These are phyloP conservation scores for Dothistroma septosporum DNA, from an alignment of 2,329 filamentous ascomycete species.

Conservation along the genomic window DNA sequence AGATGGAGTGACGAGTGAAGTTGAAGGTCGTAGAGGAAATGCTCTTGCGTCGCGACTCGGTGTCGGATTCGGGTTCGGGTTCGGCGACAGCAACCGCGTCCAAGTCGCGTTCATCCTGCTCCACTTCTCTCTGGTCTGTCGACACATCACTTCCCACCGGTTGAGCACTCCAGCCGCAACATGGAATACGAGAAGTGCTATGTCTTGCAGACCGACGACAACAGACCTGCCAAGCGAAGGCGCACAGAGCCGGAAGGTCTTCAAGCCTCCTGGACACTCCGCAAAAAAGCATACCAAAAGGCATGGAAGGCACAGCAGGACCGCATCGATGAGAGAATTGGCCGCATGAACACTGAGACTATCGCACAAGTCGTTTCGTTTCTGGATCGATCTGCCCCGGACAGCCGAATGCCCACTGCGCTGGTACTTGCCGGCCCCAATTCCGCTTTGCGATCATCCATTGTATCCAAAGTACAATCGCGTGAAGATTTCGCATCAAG, in stretches of 20 bases:
- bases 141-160: background rate
- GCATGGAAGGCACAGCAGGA: slow-evolving; percentile 63
- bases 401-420: slow-evolving; percentile 19
- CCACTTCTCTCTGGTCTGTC: background rate
- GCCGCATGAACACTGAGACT: slow-evolving; percentile 39
- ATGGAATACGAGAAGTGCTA: slow-evolving; percentile 51
- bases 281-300: slow-evolving; percentile 58
- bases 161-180: background rate
- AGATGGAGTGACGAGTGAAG: no score
- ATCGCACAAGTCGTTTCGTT: slow-evolving; percentile 39
- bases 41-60: background rate
- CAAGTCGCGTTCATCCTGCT: background rate
- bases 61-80: background rate
- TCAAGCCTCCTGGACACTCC: slow-evolving; percentile 42
- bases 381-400: slow-evolving; percentile 31
- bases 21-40: no score
- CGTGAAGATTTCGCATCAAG: slow-evolving; percentile 35
- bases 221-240: slow-evolving; percentile 41
- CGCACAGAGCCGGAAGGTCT: slow-evolving; percentile 33
- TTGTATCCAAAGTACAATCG: slow-evolving; percentile 65
- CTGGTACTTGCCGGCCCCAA: slow-evolving; percentile 74
- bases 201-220: slow-evolving; percentile 39
- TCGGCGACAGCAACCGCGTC: background rate
- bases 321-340: slow-evolving; percentile 54
- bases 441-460: slow-evolving; percentile 67